Conservation (phyloP, 2,329 filamentous ascomycete genomes). For the Botrytis porri region DNA sequence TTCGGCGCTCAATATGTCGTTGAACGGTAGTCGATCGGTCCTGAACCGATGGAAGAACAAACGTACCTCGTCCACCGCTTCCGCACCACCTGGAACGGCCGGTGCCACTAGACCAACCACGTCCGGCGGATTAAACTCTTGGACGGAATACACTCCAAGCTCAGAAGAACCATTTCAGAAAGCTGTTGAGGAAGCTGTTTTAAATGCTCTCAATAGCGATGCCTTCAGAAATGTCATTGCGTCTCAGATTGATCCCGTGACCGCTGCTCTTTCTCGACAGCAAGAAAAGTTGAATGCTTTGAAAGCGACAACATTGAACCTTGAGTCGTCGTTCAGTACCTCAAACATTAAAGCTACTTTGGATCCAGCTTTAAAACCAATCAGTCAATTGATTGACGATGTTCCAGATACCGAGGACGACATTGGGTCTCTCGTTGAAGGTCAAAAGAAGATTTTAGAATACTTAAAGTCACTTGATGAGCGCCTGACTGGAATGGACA, state of each 20-base stretch:
- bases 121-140: conserved; percentile 16
- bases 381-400: conserved; percentile 22
- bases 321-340: conserved; percentile 25
- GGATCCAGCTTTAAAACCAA: conserved; percentile 24
- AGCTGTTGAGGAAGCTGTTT: conserved; percentile 27
- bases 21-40: conserved; percentile 21
- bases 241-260: conserved; percentile 27
- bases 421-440: conserved; percentile 20
- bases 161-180: conserved; percentile 24
- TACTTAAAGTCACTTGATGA: conserved; percentile 22
- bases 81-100: conserved; percentile 13
- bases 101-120: conserved; percentile 22
- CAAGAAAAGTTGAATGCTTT: conserved; percentile 30
- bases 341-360: conserved; percentile 23
- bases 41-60: conserved; percentile 29
- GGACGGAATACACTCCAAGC: conserved; percentile 19
- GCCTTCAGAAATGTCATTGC: conserved; percentile 28
- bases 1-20: conserved; percentile 20
- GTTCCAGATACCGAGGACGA: conserved; percentile 26
- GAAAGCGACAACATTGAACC: conserved; percentile 28
- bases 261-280: conserved; percentile 23
- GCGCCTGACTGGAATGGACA: conserved; percentile 20
- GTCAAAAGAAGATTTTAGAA: conserved; percentile 23
- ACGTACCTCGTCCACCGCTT: conserved; percentile 22
- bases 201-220: conserved; percentile 27